Evolutionary conservation across 1,284 basidiomycete genomes (phyloP).

Genomic region (Marasmius sp.): DNA sequence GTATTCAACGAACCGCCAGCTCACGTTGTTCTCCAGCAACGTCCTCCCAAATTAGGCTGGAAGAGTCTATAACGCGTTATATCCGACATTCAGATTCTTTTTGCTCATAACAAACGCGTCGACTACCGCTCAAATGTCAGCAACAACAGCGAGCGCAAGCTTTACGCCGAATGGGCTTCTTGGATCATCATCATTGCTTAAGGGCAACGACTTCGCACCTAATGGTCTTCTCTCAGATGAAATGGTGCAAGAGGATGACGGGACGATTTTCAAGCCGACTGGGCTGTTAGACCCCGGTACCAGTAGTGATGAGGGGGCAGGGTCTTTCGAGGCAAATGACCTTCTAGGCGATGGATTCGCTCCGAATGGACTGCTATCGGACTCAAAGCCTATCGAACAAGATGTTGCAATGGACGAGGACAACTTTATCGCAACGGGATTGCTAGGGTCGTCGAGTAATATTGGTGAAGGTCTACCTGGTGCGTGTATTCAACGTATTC

Average conservation of each 20-base stretch:
- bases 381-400: background rate
- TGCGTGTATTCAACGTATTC: slow-evolving; percentile 1
- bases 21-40: too few species aligned
- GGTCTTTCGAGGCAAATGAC: background rate
- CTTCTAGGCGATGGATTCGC: background rate
- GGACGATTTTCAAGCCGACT: slow-evolving; percentile 1
- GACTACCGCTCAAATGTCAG: background rate
- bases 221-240: slow-evolving; percentile 15
- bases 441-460: background rate
- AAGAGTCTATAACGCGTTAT: too few species aligned
- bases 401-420: background rate
- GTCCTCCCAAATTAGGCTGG: too few species aligned
- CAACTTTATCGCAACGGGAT: background rate
- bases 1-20: background rate
- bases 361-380: background rate
- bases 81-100: background rate
- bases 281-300: background rate
- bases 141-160: slow-evolving; percentile 2
- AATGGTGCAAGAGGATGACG: background rate
- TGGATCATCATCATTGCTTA: slow-evolving; percentile 13
- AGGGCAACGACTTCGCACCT: slow-evolving; percentile 11
- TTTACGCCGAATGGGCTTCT: slow-evolving; percentile 35
- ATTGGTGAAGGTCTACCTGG: background rate
- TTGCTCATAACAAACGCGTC: slow-evolving; percentile 3
- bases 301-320: background rate